Evolutionary conservation across 805 yeast genomes (phyloP), one percentile per base, ranked within the genome.

Genomic region (Zygosaccharomyces kombuchaensis): DNA sequence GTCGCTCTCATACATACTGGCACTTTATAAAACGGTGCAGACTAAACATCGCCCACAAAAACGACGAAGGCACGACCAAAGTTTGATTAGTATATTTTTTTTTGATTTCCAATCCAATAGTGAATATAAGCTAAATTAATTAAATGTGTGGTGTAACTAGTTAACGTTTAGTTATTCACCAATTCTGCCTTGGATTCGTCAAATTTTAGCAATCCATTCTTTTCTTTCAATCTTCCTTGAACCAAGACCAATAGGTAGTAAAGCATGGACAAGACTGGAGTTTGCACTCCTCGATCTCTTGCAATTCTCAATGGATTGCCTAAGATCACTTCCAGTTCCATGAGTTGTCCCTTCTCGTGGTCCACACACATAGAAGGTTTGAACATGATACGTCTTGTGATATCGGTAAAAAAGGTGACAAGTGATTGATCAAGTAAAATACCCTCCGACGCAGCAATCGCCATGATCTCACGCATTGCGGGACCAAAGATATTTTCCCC

Each of bases 361-460:
- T 83, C 90, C 6, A 82, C 82, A 50, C 78, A 69, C 89, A 83
- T 83, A 3, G 88, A 82, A 1, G 89, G 89, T 47, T 70, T 71
- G 61, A 75, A 83, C 60, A 72, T 72, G 13, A 67, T 62, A 12
- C 75, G 75, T 45, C 71, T 80, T 53, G 80, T 80, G 16, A 78
- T 70, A 52, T 78, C 78, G 13, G 76, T 58, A 63, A 78, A 75
- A 45, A 62, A 59, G 29, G 77, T 71, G 37, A 76, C 73, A 32
- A 71, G 62, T 26, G 69, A 73, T 23, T 66, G 71, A 2, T 80
- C 79, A 30, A 84, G 54, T 2, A 66, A 66, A 22, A 74, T 70
- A 1, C 83, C 82, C 47, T 81, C 88, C 14, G 82, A 77, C 1
- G 60, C 60, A 12, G 93, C 93, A 48, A 84, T 75, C 2, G 68